Percentiles rank a stretch among this genome's conserved stretches.
Conservation (phyloP, 345 rosid genomes). For the Sisymbrium altissimum region DNA sequence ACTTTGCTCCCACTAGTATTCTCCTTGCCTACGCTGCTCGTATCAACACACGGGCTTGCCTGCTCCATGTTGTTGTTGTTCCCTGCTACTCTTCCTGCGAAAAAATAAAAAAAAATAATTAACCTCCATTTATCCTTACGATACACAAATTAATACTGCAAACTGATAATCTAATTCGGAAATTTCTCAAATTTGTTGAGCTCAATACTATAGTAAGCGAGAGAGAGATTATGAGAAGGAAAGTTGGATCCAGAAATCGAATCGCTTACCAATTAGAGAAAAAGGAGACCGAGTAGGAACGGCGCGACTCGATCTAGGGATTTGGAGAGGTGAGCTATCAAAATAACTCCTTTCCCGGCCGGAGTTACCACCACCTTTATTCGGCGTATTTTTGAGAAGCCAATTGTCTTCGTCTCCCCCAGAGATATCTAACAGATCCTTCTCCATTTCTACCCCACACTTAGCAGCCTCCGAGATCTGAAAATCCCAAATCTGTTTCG, state of each 20-base stretch:
- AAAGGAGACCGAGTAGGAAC: constrained; percentile 28
- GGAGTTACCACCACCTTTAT: constrained; percentile 17
- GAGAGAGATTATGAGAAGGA: too few species aligned
- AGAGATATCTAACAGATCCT: constrained; percentile 65
- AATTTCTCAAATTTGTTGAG: too few species aligned
- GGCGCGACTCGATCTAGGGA: constrained; percentile 40
- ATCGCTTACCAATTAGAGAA: constrained; percentile 40
- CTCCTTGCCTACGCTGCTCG: constrained; percentile 45
- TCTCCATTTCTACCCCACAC: constrained; percentile 46
- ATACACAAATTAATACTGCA: not conserved
- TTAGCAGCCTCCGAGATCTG: constrained; percentile 25
- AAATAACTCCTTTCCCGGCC: constrained; percentile 33
- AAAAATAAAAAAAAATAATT: not conserved
- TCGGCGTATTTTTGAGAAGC: constrained; percentile 40
- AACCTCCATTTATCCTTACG: not conserved
- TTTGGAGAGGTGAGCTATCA: constrained; percentile 67
- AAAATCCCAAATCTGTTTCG: not conserved
- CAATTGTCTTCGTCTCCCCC: constrained; percentile 55
- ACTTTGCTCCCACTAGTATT: constrained; percentile 42
- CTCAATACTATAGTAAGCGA: too few species aligned
- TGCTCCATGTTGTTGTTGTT: constrained; percentile 22
- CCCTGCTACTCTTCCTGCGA: constrained; percentile 29
- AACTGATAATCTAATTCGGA: not conserved
- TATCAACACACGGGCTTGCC: constrained; percentile 12
- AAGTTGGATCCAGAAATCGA: not conserved